Conservation (phyloP, 1,284 basidiomycete genomes). For the Schizophyllum commune region DNA sequence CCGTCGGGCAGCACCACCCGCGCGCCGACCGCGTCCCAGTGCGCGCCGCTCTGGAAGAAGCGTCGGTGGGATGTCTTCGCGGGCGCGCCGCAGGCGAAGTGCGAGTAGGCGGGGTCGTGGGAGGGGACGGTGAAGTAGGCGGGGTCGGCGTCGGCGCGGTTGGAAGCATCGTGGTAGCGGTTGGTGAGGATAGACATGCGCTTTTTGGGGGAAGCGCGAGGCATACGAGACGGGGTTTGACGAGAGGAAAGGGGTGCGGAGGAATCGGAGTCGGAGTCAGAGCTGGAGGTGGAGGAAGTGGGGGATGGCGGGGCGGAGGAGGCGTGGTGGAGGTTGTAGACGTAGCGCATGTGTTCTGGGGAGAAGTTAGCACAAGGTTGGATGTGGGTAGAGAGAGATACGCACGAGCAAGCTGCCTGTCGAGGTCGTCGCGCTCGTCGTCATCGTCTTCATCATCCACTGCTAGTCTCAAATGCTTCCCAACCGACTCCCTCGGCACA, state of each 20-base stretch:
- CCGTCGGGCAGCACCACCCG: not conserved
- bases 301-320: conserved; percentile 21
- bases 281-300: conserved; percentile 36
- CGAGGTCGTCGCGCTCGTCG: conserved; percentile 46
- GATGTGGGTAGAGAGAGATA: conserved; percentile 7
- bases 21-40: not conserved
- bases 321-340: conserved; percentile 52
- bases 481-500: conserved; percentile 64
- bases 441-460: conserved; percentile 35
- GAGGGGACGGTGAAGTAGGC: conserved; percentile 6
- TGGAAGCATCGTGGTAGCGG: conserved; percentile 40
- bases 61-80: not conserved
- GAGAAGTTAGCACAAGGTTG: conserved; percentile 1
- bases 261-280: conserved; percentile 47
- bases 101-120: not conserved
- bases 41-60: not conserved
- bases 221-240: conserved; percentile 8
- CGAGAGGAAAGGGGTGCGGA: conserved; percentile 24
- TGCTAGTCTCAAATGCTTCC: conserved; percentile 44
- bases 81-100: not conserved
- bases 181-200: conserved; percentile 65
- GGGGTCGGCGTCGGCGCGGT: not conserved
- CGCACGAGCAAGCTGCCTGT: conserved; percentile 63
- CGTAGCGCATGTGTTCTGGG: conserved; percentile 53
- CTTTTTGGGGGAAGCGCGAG: conserved; percentile 25